Conservation (phyloP, 345 rosid genomes). For the Melaleuca alternifolia region DNA sequence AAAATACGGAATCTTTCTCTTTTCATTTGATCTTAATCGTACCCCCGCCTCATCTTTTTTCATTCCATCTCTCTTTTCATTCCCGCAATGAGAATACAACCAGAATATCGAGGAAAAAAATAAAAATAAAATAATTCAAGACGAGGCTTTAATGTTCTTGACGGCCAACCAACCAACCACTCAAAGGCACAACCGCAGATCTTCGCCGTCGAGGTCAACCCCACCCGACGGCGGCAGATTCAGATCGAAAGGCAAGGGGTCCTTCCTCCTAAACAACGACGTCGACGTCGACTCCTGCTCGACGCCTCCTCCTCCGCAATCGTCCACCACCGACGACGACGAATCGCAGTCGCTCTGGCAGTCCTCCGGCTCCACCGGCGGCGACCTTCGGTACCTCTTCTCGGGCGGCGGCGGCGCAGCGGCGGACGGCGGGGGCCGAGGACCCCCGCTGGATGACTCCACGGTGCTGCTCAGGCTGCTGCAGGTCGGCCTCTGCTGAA, state of each 20-base stretch:
- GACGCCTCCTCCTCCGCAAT: conserved; percentile 28
- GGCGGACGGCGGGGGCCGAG: conserved; percentile 28
- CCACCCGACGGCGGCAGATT: conserved; percentile 78
- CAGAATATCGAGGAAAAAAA: neutral
- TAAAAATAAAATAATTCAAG: neutral
- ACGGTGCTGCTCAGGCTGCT: conserved; percentile 97
- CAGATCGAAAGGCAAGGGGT: conserved; percentile 65
- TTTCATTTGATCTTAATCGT: conserved; percentile 1
- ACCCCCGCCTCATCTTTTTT: neutral
- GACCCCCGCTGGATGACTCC: conserved; percentile 85
- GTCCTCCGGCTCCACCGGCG: conserved; percentile 66
- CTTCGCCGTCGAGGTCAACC: conserved; percentile 39
- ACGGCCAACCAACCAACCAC: neutral
- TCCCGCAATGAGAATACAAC: neutral
- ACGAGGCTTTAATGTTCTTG: neutral
- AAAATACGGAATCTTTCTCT: neutral
- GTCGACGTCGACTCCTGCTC: conserved; percentile 23
- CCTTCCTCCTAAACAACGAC: conserved; percentile 10
- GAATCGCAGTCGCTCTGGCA: conserved; percentile 95
- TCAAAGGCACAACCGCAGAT: conserved; percentile 85
- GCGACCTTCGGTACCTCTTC: conserved; percentile 46
- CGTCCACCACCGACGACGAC: conserved; percentile 78
- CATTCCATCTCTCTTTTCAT: neutral
- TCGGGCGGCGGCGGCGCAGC: neutral
- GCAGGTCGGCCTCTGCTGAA: conserved; percentile 60